Base-by-base conservation (phyloP, 306 rosid genomes). In the Luffa acutangula region DNA sequence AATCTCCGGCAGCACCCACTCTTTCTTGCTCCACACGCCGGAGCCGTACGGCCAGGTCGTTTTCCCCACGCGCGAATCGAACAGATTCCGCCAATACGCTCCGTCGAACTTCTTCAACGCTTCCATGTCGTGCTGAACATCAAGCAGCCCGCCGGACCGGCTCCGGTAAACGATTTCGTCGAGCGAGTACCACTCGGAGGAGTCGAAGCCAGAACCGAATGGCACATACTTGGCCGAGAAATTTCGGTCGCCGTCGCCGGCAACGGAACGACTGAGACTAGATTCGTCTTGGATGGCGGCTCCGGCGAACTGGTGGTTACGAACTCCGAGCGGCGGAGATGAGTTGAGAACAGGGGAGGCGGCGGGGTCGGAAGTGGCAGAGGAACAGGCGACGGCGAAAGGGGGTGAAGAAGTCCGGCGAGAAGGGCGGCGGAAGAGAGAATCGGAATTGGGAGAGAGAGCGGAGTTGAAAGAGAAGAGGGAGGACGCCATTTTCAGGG, bases 21-120 rank as follows among this genome's bases (percentile, higher is more conserved):
- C 77, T 12, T 71, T 71, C 77, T 88, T 88, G 80, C 91, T 86
- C 89, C 91, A 86, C 2, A 88, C 91, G 8, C 91, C 89, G 48
- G 89, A 88, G 0, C 89, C 91, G 58, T 88, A 88, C 5, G 91
- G 89, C 91, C 91, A 86, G 0, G 88, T 81, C 7, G 89, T 88
- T 64, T 72, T 88, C 41, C 91, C 91, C 39, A 88, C 89, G 60
- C 89, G 91, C 80, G 77, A 71, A 71, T 71, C 77, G 77, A 71
- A 71, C 8, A 71, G 58, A 13, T 46, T 71, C 2, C 77, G 89
- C 91, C 89, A 84, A 66, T 88, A 86, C 76, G 81, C 91, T 56
- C 91, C 91, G 52, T 82, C 85, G 78, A 78, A 88, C 21, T 39
- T 76, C 25, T 18, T 57, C 7, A 88, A 76, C 1, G 91, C 86